These are phyloP conservation scores for Porcisia deanei DNA, from an alignment of 208 protist species.

Conservation along the genomic window DNA sequence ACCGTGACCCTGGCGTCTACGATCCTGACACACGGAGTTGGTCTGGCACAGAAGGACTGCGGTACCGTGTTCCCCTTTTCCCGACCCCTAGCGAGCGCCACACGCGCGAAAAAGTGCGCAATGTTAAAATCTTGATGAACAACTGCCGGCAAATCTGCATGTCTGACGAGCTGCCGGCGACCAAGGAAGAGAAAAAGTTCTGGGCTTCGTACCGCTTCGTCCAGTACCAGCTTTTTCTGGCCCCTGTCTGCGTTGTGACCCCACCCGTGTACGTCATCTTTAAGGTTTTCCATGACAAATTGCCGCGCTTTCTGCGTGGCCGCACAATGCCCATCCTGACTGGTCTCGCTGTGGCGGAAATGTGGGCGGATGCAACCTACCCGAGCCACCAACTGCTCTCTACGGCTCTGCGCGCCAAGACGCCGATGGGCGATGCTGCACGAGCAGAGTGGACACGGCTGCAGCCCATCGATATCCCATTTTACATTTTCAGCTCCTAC, in stretches of 20 bases:
- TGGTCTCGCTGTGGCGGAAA: conserved; percentile 66
- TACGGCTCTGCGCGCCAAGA: conserved; percentile 77
- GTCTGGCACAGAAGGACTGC: conserved; percentile 70
- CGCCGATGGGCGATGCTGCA: conserved; percentile 90
- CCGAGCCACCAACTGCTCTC: conserved; percentile 83
- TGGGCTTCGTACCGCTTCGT: conserved; percentile 90
- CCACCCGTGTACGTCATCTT: conserved; percentile 88
- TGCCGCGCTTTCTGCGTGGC: conserved; percentile 62
- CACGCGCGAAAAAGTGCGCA: conserved; percentile 78
- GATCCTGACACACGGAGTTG: conserved; percentile 74
- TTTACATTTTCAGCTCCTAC: conserved; percentile 80
- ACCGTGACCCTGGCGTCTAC: conserved; percentile 62
- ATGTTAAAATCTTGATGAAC: conserved; percentile 91
- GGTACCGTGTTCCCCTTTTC: conserved; percentile 82
- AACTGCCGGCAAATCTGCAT: conserved; percentile 86
- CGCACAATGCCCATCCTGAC: conserved; percentile 72
- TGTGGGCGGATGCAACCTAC: conserved; percentile 86
- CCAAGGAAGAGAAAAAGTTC: conserved; percentile 84
- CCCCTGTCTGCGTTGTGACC: conserved; percentile 67
- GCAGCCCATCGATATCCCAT: conserved; percentile 85
- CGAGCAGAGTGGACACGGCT: conserved; percentile 88
- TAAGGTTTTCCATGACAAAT: conserved; percentile 77
- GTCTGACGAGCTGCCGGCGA: conserved; percentile 83
- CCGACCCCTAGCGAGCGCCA: conserved; percentile 86
- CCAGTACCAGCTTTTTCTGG: conserved; percentile 89